phyloP scores from a whole-genome alignment of 495 filamentous ascomycete species.

The Xylaria longipes region DNA sequence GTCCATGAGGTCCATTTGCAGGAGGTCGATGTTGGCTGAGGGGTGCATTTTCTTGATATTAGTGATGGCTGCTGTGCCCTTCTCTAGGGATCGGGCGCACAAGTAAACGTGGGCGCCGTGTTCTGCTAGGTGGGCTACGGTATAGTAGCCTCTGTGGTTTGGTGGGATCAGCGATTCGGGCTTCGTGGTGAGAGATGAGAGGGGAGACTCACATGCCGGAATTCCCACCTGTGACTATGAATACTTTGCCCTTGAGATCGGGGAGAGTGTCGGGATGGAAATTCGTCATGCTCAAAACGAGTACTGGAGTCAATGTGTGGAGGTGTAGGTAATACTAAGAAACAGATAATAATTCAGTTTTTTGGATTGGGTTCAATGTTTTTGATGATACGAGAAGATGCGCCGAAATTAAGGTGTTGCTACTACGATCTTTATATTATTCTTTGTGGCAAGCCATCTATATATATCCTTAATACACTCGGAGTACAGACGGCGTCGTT shows the following conservation, averaged over 20 bases:
- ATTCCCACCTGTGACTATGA: conserved; percentile 41
- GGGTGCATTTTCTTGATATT: conserved; percentile 45
- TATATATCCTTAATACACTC: too few relatives aligned
- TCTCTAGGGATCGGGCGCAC: conserved; percentile 44
- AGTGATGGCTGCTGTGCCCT: conserved; percentile 45
- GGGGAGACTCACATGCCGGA: conserved; percentile 47
- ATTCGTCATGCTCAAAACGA: conserved; percentile 44
- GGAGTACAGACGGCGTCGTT: not conserved
- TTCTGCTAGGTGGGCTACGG: conserved; percentile 45
- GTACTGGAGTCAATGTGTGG: conserved; percentile 33
- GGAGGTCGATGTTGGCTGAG: conserved; percentile 44
- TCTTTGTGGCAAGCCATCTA: not conserved
- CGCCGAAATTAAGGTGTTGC: not conserved
- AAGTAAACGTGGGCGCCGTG: conserved; percentile 54
- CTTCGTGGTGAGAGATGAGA: conserved; percentile 16
- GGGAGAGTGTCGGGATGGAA: conserved; percentile 50
- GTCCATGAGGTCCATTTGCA: conserved; percentile 52
- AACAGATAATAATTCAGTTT: conserved; percentile 28
- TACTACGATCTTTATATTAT: conserved; percentile 44
- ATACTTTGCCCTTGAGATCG: conserved; percentile 36
- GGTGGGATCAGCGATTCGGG: conserved; percentile 29
- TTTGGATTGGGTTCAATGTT: conserved; percentile 31
- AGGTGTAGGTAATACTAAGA: conserved; percentile 14
- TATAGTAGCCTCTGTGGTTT: conserved; percentile 44
- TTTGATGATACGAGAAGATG: conserved; percentile 2